phyloP scores from a whole-genome alignment of 768 basidiomycete genomes.

The Rossbeevera mucosa region DNA sequence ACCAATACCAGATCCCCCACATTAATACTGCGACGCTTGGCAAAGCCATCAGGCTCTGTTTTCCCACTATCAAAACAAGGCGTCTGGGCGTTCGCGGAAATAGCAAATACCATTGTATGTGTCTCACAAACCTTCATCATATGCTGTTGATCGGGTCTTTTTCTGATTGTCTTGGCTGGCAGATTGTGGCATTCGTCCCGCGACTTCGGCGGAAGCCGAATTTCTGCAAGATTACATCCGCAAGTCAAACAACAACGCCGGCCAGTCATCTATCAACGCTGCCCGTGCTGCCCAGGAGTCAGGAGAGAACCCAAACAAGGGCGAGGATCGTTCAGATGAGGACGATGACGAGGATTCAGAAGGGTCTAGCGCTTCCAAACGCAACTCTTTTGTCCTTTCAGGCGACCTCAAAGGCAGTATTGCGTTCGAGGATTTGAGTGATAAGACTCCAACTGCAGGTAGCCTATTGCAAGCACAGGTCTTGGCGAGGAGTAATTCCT shows the following conservation, averaged over 20 bases:
- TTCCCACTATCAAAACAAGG: constrained; percentile 92
- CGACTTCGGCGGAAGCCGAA: constrained; percentile 86
- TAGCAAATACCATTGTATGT: constrained; percentile 92
- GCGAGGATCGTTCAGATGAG: constrained; percentile 74
- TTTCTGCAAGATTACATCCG: constrained; percentile 91
- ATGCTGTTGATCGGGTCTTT: constrained; percentile 27
- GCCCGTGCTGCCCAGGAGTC: constrained; percentile 68
- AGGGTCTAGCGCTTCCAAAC: constrained; percentile 68
- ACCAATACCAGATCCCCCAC: constrained; percentile 89
- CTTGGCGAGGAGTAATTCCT: constrained; percentile 49
- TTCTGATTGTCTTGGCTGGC: constrained; percentile 26
- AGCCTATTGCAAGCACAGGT: constrained; percentile 74
- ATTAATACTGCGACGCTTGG: constrained; percentile 95
- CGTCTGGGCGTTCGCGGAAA: constrained; percentile 90
- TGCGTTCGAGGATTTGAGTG: constrained; percentile 63
- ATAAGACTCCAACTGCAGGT: constrained; percentile 83
- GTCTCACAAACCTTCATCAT: constrained; percentile 32
- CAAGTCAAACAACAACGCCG: constrained; percentile 83
- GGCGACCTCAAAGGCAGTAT: constrained; percentile 55
- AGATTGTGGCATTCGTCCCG: constrained; percentile 92
- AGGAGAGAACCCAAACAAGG: constrained; percentile 51
- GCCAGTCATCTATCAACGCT: constrained; percentile 70
- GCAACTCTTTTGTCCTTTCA: constrained; percentile 65
- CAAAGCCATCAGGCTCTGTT: constrained; percentile 90
- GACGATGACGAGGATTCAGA: constrained; percentile 87